Evolutionary conservation across 2,329 filamentous ascomycete genomes (phyloP), one percentile per base, ranked within the genome.

Genomic region (Xylaria arbuscula): DNA sequence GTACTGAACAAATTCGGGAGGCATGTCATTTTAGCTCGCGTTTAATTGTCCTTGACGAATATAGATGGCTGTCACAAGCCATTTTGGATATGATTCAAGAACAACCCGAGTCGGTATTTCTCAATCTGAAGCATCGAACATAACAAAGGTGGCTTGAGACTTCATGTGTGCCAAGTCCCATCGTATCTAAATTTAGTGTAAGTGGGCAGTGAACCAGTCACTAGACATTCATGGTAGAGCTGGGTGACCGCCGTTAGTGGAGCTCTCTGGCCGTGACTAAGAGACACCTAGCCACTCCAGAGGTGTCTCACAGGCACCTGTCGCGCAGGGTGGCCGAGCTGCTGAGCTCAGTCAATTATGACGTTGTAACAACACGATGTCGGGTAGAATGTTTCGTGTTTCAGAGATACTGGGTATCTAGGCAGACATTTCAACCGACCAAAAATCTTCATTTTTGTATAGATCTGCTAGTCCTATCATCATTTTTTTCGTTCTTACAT

Each of bases 351-450:
- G 9, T 48, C 48, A 60, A 15, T 48, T 65, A 65, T 65, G 62
- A 65, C 62, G 62, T 65, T 65, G 54, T 53, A 54, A 54, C 62
- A 60, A 54, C 9, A 11, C 10, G 22, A 61, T 36, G 54, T 42
- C 28, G 22, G 47, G 32, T 19, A 61, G 34, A 50, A n/a, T 10
- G n/a, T 9, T 32, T 34, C 15, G 13, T 10, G n/a, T 9, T 32
- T 34, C 15, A 19, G 8, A 32, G 15, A 5, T 34, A 17, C 48
- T 3, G 4, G 17, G 6, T 17, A 45, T 13, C 15, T 2, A 36
- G 15, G 50, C 28, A 36, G 17, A n/a, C 34, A n/a, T 34, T n/a
- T 22, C 28, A 8, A 24, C 36, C 6, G 1, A 28, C 28, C 13
- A n/a, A 28, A 45, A 13, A 45, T 42, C 24, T 22, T 51, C 3